Percentiles rank a stretch among this genome's conserved stretches.
These are phyloP conservation scores for Glutinoglossum americanum DNA, from an alignment of 495 filamentous ascomycete genomes.

Conservation along the genomic window DNA sequence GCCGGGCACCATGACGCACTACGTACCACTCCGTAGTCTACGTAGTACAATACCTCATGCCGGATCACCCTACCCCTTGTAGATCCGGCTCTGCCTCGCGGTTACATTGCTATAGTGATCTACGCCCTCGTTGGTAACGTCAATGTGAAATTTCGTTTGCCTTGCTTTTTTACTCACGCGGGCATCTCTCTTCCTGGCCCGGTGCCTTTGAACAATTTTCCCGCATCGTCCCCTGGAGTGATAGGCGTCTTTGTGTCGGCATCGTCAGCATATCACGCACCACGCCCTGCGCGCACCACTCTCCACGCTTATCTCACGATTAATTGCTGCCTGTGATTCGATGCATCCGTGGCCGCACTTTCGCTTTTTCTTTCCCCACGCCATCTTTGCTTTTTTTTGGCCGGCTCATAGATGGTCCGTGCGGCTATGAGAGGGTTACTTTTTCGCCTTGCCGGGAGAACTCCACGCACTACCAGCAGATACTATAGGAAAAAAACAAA, in stretches of 20 bases:
- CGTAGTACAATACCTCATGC: no score
- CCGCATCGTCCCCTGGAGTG: not conserved
- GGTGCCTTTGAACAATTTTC: not conserved
- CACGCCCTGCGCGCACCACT: not conserved
- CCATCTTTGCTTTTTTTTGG: not conserved
- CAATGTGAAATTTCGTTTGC: not conserved
- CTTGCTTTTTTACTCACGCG: not conserved
- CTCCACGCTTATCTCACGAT: not conserved
- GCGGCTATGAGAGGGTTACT: not conserved
- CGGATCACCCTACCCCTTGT: no score
- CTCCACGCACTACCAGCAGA: not conserved
- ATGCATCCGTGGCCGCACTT: not conserved
- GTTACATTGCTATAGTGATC: no score
- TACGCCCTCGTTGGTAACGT: not conserved
- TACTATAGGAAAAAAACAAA: not conserved
- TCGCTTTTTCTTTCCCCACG: not conserved
- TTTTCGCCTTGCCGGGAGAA: not conserved
- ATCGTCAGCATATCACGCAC: not conserved
- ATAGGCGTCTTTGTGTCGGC: not conserved
- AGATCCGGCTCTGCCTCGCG: no score
- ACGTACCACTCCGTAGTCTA: no score
- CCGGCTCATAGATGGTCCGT: not conserved
- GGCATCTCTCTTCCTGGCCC: not conserved
- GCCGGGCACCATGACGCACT: not conserved
- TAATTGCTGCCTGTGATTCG: not conserved